These are phyloP conservation scores for Chiua sp. DNA, from an alignment of 1,284 basidiomycete genomes.

Conservation along the genomic window DNA sequence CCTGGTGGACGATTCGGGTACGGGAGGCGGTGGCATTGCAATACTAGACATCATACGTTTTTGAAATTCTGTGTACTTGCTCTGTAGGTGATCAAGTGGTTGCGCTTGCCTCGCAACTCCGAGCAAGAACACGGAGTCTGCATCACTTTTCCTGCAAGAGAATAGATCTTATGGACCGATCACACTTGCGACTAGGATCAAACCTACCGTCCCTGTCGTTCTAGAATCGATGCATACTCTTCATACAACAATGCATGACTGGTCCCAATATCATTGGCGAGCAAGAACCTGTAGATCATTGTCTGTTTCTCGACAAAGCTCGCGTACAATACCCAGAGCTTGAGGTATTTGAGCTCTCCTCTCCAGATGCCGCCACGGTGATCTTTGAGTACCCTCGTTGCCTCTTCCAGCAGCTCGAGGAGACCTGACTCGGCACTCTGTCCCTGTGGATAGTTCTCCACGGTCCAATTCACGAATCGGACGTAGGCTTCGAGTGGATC, in stretches of 20 bases:
- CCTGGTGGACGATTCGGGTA: slow-evolving; percentile 37
- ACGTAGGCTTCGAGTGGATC: slow-evolving; percentile 65
- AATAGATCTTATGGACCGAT: neutral
- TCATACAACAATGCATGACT: slow-evolving; percentile 86
- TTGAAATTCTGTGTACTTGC: slow-evolving; percentile 80
- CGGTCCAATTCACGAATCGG: slow-evolving; percentile 71
- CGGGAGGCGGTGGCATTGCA: slow-evolving; percentile 39
- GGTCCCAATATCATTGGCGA: slow-evolving; percentile 91
- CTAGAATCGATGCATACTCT: slow-evolving; percentile 85
- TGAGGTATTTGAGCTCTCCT: slow-evolving; percentile 85
- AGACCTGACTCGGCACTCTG: slow-evolving; percentile 77
- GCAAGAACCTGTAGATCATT: slow-evolving; percentile 84
- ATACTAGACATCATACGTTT: slow-evolving; percentile 73
- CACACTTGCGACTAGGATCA: neutral
- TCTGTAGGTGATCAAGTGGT: slow-evolving; percentile 79
- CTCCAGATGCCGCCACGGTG: slow-evolving; percentile 67
- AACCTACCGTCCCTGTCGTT: slow-evolving; percentile 69
- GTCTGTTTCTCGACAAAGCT: slow-evolving; percentile 77
- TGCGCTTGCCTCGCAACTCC: slow-evolving; percentile 83
- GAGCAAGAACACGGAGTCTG: slow-evolving; percentile 87
- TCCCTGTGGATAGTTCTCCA: slow-evolving; percentile 71
- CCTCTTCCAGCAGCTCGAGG: slow-evolving; percentile 82
- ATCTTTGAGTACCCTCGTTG: slow-evolving; percentile 77
- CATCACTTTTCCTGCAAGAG: slow-evolving; percentile 73
- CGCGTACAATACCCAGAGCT: slow-evolving; percentile 92